These are phyloP conservation scores for Raphidocelis subcapitata DNA, from an alignment of 139 green algal species.

Conservation along the genomic window DNA sequence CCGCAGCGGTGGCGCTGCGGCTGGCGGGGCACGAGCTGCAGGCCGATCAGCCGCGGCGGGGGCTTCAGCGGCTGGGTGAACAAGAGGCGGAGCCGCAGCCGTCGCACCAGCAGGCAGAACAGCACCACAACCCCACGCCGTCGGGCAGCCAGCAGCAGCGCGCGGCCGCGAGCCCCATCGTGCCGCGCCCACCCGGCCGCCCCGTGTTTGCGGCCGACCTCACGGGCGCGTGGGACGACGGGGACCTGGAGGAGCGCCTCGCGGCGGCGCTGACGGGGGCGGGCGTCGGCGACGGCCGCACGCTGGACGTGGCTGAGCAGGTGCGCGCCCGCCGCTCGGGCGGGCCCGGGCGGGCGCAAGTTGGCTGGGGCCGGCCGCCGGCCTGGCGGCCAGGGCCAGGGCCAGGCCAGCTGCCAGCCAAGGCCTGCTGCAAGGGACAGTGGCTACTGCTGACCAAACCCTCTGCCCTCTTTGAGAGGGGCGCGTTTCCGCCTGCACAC, in stretches of 20 bases:
- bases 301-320: not conserved
- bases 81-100: not conserved
- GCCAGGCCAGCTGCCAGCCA: not conserved
- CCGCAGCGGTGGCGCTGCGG: no score
- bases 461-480: not conserved
- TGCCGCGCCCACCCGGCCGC: not conserved
- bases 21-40: not conserved
- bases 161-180: not conserved
- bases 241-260: not conserved
- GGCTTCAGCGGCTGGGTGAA: not conserved
- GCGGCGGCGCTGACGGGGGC: not conserved
- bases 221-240: not conserved
- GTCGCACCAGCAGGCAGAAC: not conserved
- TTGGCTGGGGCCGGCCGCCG: no score
- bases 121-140: not conserved
- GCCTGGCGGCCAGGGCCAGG: not conserved
- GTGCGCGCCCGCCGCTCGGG: not conserved
- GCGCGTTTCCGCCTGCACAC: not conserved
- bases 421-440: not conserved
- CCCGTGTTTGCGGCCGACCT: not conserved
- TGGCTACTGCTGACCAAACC: not conserved
- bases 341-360: no score
- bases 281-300: not conserved
- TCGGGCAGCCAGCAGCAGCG: conserved; percentile 9
- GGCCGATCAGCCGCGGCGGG: not conserved